Conservation (phyloP, 768 basidiomycete genomes). For the Serendipita indica region DNA sequence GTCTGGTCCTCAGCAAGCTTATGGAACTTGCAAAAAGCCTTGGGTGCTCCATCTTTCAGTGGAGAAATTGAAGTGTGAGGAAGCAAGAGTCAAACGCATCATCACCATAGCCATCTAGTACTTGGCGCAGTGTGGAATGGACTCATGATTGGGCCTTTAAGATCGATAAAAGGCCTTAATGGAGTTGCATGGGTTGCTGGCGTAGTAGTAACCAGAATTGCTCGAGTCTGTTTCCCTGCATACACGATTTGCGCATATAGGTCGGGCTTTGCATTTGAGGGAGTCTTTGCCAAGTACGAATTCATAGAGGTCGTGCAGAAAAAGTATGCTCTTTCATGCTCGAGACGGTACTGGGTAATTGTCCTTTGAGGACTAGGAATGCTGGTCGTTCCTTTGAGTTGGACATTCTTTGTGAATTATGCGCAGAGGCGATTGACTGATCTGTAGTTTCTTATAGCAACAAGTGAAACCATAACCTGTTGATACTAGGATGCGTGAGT, state of each 20-base stretch:
- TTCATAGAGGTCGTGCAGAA: no score
- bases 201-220: not conserved
- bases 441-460: no score
- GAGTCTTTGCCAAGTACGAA: not conserved
- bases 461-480: no score
- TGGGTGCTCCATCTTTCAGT: not conserved
- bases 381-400: no score
- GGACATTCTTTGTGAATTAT: no score
- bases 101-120: slow-evolving; percentile 3
- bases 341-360: no score
- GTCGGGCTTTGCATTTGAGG: not conserved
- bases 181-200: not conserved
- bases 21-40: not conserved
- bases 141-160: not conserved
- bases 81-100: not conserved
- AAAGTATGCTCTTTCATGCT: no score
- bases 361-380: no score
- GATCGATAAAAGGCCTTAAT: not conserved
- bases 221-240: not conserved
- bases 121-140: not conserved
- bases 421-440: no score
- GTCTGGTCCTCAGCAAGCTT: not conserved
- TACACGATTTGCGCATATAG: not conserved
- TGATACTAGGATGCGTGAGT: no score
- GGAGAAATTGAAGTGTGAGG: not conserved